These are phyloP conservation scores for Saturnispora silvae DNA, from an alignment of 805 yeast species.

Conservation along the genomic window DNA sequence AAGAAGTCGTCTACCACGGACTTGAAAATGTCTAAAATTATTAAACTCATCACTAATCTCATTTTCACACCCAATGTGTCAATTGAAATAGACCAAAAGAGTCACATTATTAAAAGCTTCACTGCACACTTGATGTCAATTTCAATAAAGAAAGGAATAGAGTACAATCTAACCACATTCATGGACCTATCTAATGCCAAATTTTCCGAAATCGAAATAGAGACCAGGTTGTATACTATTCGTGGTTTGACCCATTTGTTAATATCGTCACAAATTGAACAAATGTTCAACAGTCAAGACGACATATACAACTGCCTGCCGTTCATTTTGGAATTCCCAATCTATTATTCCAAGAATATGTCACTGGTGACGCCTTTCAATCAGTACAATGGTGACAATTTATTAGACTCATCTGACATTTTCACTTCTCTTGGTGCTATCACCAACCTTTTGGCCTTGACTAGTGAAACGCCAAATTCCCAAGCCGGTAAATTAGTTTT, in stretches of 20 bases:
- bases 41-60: slow-evolving; percentile 5
- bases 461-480: too few species aligned
- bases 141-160: slow-evolving; percentile 14
- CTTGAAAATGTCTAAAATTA: not conserved
- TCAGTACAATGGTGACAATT: slow-evolving; percentile 16
- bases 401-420: slow-evolving; percentile 26
- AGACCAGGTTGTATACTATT: slow-evolving; percentile 27
- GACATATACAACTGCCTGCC: slow-evolving; percentile 35
- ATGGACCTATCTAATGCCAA: slow-evolving; percentile 18
- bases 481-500: too few species aligned
- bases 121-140: slow-evolving; percentile 28
- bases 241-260: slow-evolving; percentile 35
- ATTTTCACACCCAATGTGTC: not conserved
- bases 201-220: slow-evolving; percentile 11
- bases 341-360: slow-evolving; percentile 26
- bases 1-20: not conserved
- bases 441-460: slow-evolving; percentile 38
- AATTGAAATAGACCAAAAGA: not conserved
- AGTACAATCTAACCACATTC: slow-evolving; percentile 16
- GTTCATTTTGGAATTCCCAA: slow-evolving; percentile 37
- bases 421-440: slow-evolving; percentile 38
- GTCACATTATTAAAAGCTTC: slow-evolving; percentile 17
- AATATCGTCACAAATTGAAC: slow-evolving; percentile 32
- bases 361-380: slow-evolving; percentile 17
- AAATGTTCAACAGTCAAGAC: slow-evolving; percentile 29